Conservation (phyloP, 2,329 filamentous ascomycete genomes). For the Cytospora piceicola region DNA sequence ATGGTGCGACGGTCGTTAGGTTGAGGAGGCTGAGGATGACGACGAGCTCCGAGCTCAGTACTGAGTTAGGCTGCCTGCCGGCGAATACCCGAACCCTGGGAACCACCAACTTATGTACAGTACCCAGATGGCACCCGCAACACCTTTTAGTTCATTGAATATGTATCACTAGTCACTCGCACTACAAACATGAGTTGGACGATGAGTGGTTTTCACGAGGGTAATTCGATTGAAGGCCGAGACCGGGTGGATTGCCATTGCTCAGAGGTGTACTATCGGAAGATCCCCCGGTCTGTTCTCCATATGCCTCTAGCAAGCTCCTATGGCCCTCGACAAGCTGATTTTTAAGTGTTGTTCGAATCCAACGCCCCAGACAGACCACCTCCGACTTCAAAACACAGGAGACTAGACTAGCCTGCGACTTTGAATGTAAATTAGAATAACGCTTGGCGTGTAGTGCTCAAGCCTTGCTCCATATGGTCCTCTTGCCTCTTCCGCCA, state of each 20-base stretch:
- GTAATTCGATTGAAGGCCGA: slow-evolving; percentile 22
- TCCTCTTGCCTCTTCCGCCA: slow-evolving; percentile 16
- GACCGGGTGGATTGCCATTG: slow-evolving; percentile 4
- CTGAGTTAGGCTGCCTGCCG: slow-evolving; percentile 19
- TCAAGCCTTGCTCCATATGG: slow-evolving; percentile 2
- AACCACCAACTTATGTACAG: neutral
- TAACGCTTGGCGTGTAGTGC: slow-evolving; percentile 18
- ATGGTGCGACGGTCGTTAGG: slow-evolving; percentile 13
- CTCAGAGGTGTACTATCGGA: slow-evolving; percentile 18
- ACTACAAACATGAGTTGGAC: too few species aligned
- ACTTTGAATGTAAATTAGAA: slow-evolving; percentile 27
- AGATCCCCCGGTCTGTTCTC: neutral
- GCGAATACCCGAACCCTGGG: slow-evolving; percentile 25
- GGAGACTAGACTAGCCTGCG: slow-evolving; percentile 17
- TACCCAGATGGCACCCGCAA: neutral
- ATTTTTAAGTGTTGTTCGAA: slow-evolving; percentile 21
- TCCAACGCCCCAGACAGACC: slow-evolving; percentile 25
- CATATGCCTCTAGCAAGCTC: neutral
- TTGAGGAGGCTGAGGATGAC: slow-evolving; percentile 29
- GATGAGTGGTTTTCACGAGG: slow-evolving; percentile 15
- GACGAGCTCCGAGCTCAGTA: slow-evolving; percentile 24
- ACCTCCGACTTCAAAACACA: slow-evolving; percentile 23
- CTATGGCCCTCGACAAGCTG: slow-evolving; percentile 5
- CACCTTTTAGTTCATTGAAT: neutral
- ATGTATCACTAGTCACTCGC: neutral